Evolutionary conservation across 495 filamentous ascomycete species (phyloP), one percentile per base, ranked within the genome.

Genomic region (Talaromyces trachyspermus): DNA sequence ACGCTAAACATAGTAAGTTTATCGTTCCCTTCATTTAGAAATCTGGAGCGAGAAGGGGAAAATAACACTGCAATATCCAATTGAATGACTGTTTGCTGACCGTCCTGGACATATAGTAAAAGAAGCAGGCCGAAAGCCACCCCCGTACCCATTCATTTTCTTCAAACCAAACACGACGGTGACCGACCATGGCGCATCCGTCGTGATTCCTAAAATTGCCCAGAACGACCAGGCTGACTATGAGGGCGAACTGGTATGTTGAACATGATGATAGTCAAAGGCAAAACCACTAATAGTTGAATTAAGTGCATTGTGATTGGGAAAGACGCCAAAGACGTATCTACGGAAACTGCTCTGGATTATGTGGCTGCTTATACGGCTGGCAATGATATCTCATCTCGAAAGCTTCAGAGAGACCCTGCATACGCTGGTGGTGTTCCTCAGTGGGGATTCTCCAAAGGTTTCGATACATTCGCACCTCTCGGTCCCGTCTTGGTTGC

Each of bases 401-500:
- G 77, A 5, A 73, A 79, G 48, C 62, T 65, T 22, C 77, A 81
- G 49, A 55, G 74, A 41, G 76, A 78, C 46, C 77, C 78, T 75
- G 50, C 76, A 77, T 52, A 78, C 74, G 54, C 78, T 69, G 46
- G 67, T 77, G 32, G 72, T 72, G 9, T 77, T 76, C 54, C 74
- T 64, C 0, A 55, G 64, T 4, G 76, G 78, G 56, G 75, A 70
- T 5, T 79, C 70, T 52, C 78, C 75, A 89, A 89, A 61, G 82
- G 83, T 0, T 88, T 86, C 54, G 85, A 89, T 60, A 76, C 79
- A 27, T 88, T 83, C 78, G 85, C 82, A n/a, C 85, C 85, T 0
- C 79, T 75, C 46, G 86, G 85, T 1, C 85, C 83, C 23, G 80
- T 78, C 1, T 81, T 88, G 1, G 59, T 78, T 30, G 73, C 75